Evolutionary conservation across 2,329 filamentous ascomycete species (phyloP), one percentile per base, ranked within the genome.

Genomic region (Alternaria ethzedia): DNA sequence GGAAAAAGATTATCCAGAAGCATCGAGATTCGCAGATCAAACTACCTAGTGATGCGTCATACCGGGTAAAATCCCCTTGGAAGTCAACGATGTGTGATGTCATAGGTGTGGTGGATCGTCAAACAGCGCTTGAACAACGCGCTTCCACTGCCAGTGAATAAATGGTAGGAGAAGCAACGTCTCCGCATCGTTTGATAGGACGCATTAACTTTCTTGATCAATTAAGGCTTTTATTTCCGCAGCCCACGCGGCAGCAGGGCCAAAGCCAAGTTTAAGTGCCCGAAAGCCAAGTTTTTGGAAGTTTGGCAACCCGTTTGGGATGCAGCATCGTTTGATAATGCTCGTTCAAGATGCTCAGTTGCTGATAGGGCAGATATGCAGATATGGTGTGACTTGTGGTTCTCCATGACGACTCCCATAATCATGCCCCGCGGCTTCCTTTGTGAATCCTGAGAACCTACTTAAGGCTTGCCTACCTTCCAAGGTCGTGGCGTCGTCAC

Each of bases 211-310:
- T 46, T 17, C 41, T 21, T 10, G 41, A 28, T 55, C 4, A n/a
- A 8, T 56, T 26, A 32, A 46, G 17, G 36, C 11, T 44, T 25
- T 43, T 20, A 12, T 44, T 13, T 47, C 46, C 41, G 25, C 21
- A 49, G 28, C 8, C 26, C 45, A 51, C 30, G 54, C 59, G 49
- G 54, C 59, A 57, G 13, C 45, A 36, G 25, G 45, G 26, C 15
- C 49, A 36, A 44, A 47, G 62, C 62, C 62, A 64, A 64, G 62
- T 64, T 61, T 30, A 62, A 62, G 44, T 46, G 47, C 44, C 62
- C 59, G 62, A 36, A 58, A 65, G 63, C 63, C 63, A 65, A 65
- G 63, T 63, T 62, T 62, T 54, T 20, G 11, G 25, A n/a, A 57
- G 15, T 9, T 25, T 36, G 23, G 32, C 32, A 45, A 45, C 43